phyloP scores from a whole-genome alignment of 805 yeast genomes.

The Kregervanrija pseudodelftensis region DNA sequence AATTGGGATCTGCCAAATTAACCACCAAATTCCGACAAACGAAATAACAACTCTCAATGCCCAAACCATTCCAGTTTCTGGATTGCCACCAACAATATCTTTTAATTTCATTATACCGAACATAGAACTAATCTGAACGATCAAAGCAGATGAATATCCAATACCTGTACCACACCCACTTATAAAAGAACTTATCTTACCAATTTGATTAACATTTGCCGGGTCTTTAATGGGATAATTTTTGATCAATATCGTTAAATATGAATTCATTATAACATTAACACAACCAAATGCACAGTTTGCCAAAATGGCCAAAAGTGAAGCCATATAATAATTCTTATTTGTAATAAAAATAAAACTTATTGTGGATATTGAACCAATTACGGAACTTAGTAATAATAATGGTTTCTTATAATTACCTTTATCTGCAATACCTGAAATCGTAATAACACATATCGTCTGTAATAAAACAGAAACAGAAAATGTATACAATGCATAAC shows the following conservation, averaged over 20 bases:
- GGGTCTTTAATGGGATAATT: slow-evolving; percentile 22
- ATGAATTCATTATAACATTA: slow-evolving; percentile 73
- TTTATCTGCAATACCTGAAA: slow-evolving; percentile 67
- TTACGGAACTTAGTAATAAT: slow-evolving; percentile 46
- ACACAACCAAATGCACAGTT: slow-evolving; percentile 72
- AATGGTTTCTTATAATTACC: slow-evolving; percentile 53
- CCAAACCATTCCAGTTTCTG: slow-evolving; percentile 17
- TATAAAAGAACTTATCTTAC: slow-evolving; percentile 40
- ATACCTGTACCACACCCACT: slow-evolving; percentile 66
- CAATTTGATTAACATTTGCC: slow-evolving; percentile 13
- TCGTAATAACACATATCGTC: slow-evolving; percentile 59
- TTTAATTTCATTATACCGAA: slow-evolving; percentile 25
- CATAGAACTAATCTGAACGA: slow-evolving; percentile 60
- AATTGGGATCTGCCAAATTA: slow-evolving; percentile 60
- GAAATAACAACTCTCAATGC: slow-evolving; percentile 54
- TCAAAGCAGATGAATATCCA: slow-evolving; percentile 62
- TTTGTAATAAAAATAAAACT: slow-evolving; percentile 33
- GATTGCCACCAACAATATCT: neutral
- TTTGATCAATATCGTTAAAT: slow-evolving; percentile 53
- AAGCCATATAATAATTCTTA: slow-evolving; percentile 42
- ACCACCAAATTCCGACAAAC: slow-evolving; percentile 74
- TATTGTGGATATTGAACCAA: slow-evolving; percentile 53
- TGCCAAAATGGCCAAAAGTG: slow-evolving; percentile 49
- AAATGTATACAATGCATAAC: slow-evolving; percentile 68
- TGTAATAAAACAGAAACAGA: slow-evolving; percentile 68